A percentile compares a stretch with the other conserved stretches of the same genome.
phyloP scores from a whole-genome alignment of 2,329 filamentous ascomycete genomes.

The Talaromyces sp. region DNA sequence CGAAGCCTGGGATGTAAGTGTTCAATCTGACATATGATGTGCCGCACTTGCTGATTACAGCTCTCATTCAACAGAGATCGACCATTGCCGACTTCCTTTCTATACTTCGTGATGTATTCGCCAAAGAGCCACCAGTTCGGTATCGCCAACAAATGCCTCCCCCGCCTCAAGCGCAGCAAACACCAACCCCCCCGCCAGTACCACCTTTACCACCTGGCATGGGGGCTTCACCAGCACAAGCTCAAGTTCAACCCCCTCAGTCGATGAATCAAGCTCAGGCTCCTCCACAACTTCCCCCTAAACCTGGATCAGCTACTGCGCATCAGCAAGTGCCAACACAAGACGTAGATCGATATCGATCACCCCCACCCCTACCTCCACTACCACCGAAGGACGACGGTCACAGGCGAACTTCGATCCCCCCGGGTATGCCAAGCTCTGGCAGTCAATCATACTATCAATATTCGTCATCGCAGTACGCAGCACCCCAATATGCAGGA shows the following conservation, averaged over 20 bases:
- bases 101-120: conserved; percentile 83
- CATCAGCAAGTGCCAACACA: conserved; percentile 19
- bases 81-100: conserved; percentile 80
- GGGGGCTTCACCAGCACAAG: conserved; percentile 40
- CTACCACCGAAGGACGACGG: conserved; percentile 39
- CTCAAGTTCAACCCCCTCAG: conserved; percentile 26
- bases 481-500: conserved; percentile 3
- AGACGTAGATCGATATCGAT: conserved; percentile 29
- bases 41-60: background rate
- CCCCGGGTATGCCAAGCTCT: conserved; percentile 3
- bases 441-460: conserved; percentile 27
- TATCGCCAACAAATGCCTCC: conserved; percentile 57
- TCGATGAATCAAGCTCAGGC: conserved; percentile 22
- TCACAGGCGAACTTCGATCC: conserved; percentile 13
- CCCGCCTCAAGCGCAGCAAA: conserved; percentile 34
- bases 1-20: conserved; percentile 84
- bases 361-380: conserved; percentile 41
- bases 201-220: conserved; percentile 72
- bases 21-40: background rate
- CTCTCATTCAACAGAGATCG: conserved; percentile 63
- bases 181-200: conserved; percentile 64
- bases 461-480: conserved; percentile 4
- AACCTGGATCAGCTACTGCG: conserved; percentile 30
- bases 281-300: conserved; percentile 43
- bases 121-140: conserved; percentile 90